phyloP scores from a whole-genome alignment of 2,329 filamentous ascomycete species.

The Sporothrix inflata region DNA sequence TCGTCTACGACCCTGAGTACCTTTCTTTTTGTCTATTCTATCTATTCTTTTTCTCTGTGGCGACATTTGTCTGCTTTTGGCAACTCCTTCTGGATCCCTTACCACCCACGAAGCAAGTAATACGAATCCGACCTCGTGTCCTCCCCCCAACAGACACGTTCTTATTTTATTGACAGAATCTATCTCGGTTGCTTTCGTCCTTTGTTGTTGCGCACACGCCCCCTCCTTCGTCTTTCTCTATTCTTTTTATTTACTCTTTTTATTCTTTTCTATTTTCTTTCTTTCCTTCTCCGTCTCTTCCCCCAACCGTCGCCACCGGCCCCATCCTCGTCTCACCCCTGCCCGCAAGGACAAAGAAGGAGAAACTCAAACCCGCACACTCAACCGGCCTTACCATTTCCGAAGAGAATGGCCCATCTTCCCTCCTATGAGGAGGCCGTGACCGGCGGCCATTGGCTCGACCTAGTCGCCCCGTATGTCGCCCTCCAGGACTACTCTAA shows the following conservation, averaged over 20 bases:
- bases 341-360: background rate
- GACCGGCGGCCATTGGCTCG: constrained; percentile 52
- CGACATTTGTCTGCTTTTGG: constrained; percentile 1
- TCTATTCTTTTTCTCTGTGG: background rate
- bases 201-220: constrained; percentile 4
- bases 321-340: background rate
- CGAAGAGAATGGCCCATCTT: constrained; percentile 43
- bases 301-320: background rate
- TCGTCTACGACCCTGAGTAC: background rate
- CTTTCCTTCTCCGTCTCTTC: background rate
- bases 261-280: constrained; percentile 6
- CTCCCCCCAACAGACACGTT: constrained; percentile 6
- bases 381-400: background rate
- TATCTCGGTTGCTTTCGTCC: background rate
- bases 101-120: background rate
- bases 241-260: background rate
- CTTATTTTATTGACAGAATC: background rate
- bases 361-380: background rate
- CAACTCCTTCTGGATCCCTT: background rate
- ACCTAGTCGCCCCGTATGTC: constrained; percentile 52
- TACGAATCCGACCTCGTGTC: constrained; percentile 6
- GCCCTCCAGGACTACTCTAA: constrained; percentile 46
- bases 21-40: background rate
- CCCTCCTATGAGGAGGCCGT: constrained; percentile 60
- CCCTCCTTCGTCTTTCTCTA: background rate